Evolutionary conservation across 306 rosid species (phyloP).

Genomic region (Prunus armeniaca): DNA sequence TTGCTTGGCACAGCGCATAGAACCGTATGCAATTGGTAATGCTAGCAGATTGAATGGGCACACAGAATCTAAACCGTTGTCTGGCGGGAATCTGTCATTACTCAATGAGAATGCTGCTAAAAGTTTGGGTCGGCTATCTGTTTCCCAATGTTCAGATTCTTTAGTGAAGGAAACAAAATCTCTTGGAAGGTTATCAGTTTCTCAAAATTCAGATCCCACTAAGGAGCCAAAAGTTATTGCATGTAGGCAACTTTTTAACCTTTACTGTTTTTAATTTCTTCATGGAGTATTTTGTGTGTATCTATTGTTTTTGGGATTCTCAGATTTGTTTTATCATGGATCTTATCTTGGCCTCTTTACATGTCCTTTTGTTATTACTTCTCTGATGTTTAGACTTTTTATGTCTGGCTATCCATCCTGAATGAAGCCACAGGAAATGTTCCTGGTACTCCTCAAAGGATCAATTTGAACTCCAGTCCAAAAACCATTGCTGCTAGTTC

Average conservation of each 20-base stretch:
- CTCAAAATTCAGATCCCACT: slow-evolving; percentile 78
- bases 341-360: background rate
- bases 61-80: slow-evolving; percentile 66
- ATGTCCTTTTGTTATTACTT: slow-evolving; percentile 1
- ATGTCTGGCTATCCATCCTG: slow-evolving; percentile 33
- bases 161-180: slow-evolving; percentile 74
- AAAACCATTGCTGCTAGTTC: slow-evolving; percentile 60
- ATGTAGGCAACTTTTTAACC: slow-evolving; percentile 48
- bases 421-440: slow-evolving; percentile 85
- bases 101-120: slow-evolving; percentile 64
- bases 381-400: slow-evolving; percentile 28
- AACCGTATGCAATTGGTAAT: slow-evolving; percentile 70
- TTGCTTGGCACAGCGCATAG: slow-evolving; percentile 65
- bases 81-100: slow-evolving; percentile 61
- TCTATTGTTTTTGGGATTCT: slow-evolving; percentile 13
- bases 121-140: slow-evolving; percentile 52
- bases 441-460: slow-evolving; percentile 90
- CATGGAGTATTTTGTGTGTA: background rate
- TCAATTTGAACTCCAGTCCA: slow-evolving; percentile 59
- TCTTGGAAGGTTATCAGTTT: slow-evolving; percentile 86
- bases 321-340: slow-evolving; percentile 13
- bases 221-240: slow-evolving; percentile 79
- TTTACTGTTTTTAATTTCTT: slow-evolving; percentile 16
- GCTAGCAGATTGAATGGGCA: slow-evolving; percentile 66
- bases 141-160: slow-evolving; percentile 78